Conservation (phyloP, 495 filamentous ascomycete genomes). For the Thozetella sp. region DNA sequence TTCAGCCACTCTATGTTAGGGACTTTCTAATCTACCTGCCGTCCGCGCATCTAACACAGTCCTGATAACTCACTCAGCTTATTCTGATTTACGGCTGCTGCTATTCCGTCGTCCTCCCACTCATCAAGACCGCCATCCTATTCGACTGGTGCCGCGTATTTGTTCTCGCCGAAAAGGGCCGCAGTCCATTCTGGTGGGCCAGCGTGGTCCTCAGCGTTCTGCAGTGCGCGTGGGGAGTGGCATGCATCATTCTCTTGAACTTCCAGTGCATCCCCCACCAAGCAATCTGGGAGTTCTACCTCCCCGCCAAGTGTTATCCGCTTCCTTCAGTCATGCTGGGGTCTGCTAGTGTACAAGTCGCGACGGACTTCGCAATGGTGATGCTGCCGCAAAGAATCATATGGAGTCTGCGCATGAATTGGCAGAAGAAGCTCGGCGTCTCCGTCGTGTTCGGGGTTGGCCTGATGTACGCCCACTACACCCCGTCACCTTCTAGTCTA, state of each 20-base stretch:
- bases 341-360: conserved; percentile 26
- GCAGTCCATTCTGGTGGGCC: conserved; percentile 14
- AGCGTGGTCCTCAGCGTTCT: conserved; percentile 11
- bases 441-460: conserved; percentile 38
- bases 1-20: background rate
- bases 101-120: background rate
- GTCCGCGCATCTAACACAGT: background rate
- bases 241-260: conserved; percentile 22
- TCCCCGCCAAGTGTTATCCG: conserved; percentile 28
- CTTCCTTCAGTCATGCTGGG: conserved; percentile 16
- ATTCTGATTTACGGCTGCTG: background rate
- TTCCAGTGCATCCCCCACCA: conserved; percentile 44
- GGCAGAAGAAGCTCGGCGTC: conserved; percentile 28
- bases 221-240: conserved; percentile 14
- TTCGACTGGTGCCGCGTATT: background rate
- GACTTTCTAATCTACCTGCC: background rate
- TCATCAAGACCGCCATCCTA: background rate
- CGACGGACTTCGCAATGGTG: conserved; percentile 34
- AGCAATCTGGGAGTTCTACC: conserved; percentile 24
- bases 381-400: conserved; percentile 35
- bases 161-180: background rate
- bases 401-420: conserved; percentile 30
- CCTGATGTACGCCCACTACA: conserved; percentile 28
- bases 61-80: background rate
- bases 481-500: background rate